Evolutionary conservation across 495 filamentous ascomycete species (phyloP), one percentile per base, ranked within the genome.

Genomic region (Trichoderma asperelloides): DNA sequence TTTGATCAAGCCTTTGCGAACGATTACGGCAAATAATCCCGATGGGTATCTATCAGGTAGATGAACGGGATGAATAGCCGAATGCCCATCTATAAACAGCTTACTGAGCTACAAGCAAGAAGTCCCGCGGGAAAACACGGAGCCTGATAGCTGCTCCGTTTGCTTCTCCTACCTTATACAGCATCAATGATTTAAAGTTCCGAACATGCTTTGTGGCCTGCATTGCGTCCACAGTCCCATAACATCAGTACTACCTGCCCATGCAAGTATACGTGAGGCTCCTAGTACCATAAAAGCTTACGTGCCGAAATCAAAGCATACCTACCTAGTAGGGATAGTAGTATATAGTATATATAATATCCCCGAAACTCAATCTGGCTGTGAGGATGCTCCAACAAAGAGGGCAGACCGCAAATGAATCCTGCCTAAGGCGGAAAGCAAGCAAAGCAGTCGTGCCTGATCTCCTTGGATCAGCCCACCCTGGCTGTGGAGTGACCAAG

Each of bases 401-500:
- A 37, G 2, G 9, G 30, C 6, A 2, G 6, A 8, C 5, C 9
- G 33, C 9, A 37, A 9, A 1, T 11, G 27, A 30, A 60, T 11
- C 25, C 55, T 2, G 27, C 27, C 55, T 25, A 27, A 27, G 55
- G 25, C 9, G 27, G 55, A 30, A 60, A 30, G 8, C 4, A 49
- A 49, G 21, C 49, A 6, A 55, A 25, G 55, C 27, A 60, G 55
- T 18, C 55, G 23, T 60, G 55, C 55, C 55, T 60, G 55, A 60
- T 60, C 55, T 60, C 55, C 55, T 30, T 30, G 55, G 16, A 60
- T 60, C 55, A 60, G 55, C 55, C 55, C 55, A 60, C 55, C 55
- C 23, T 4, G 6, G 7, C 55, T 60, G 55, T 60, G 55, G 55
- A 60, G 55, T 60, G 55, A 60, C 27, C 30, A 9, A 60, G 27